phyloP scores from a whole-genome alignment of 371 early-diverging fungal genomes.

The Apophysomyces trapeziformis region DNA sequence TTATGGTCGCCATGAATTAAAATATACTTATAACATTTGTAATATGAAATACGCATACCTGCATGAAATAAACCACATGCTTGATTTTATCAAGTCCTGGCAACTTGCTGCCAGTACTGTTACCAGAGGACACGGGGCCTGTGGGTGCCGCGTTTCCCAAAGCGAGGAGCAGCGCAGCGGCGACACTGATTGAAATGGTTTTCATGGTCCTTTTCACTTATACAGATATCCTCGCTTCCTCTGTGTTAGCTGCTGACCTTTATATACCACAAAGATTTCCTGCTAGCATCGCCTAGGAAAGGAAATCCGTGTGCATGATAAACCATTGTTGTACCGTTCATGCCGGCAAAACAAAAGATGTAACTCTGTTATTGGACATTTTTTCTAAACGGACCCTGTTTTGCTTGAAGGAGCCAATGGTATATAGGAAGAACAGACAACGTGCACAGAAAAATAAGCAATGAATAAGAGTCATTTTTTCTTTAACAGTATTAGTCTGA shows the following conservation, averaged over 20 bases:
- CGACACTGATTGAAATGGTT: not conserved
- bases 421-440: not conserved
- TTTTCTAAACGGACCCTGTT: not conserved
- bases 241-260: not conserved
- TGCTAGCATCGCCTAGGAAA: too few relatives aligned
- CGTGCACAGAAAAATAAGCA: not conserved
- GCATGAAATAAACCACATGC: slow-evolving; percentile 35
- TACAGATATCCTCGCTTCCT: not conserved
- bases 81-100: slow-evolving; percentile 32
- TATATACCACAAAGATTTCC: not conserved
- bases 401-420: not conserved
- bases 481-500: not conserved
- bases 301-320: too few relatives aligned
- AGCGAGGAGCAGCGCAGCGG: not conserved
- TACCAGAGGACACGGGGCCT: not conserved
- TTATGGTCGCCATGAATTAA: slow-evolving; percentile 10
- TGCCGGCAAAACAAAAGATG: not conserved
- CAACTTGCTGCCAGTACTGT: not conserved
- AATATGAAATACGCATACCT: slow-evolving; percentile 12
- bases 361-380: not conserved
- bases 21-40: not conserved
- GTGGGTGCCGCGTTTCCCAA: not conserved
- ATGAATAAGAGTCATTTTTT: not conserved
- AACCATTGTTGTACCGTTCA: too few relatives aligned
- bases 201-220: not conserved